Conservation (phyloP, 805 yeast species). For the Metschnikowia gruessii region DNA sequence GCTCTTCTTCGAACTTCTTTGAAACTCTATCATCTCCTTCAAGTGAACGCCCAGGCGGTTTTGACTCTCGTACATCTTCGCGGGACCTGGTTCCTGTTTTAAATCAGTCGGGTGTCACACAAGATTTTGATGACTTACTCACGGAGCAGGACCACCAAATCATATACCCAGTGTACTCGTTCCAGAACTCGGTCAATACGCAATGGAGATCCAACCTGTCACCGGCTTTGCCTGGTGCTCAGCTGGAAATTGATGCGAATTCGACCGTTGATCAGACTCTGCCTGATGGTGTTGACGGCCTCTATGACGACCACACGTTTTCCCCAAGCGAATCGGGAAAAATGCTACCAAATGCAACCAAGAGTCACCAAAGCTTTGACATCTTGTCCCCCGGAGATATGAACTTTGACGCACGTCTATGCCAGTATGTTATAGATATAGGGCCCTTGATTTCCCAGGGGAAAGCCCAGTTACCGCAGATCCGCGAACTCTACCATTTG, state of each 20-base stretch:
- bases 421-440: slow-evolving; percentile 6
- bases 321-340: not conserved
- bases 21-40: not conserved
- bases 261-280: not conserved
- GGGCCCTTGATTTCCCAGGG: slow-evolving; percentile 25
- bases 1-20: not conserved
- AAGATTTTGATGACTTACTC: slow-evolving; percentile 35
- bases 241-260: not conserved
- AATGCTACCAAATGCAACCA: slow-evolving; percentile 13
- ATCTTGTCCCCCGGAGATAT: slow-evolving; percentile 3
- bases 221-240: not conserved
- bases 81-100: not conserved
- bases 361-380: slow-evolving; percentile 1
- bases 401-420: slow-evolving; percentile 7
- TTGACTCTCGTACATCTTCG: not conserved
- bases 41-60: not conserved
- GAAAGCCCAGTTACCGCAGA: slow-evolving; percentile 25
- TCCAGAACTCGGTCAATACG: slow-evolving; percentile 13
- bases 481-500: slow-evolving; percentile 29
- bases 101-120: slow-evolving; percentile 17
- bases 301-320: not conserved
- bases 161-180: slow-evolving; percentile 38
- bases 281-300: not conserved
- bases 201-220: slow-evolving; percentile 4
- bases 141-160: slow-evolving; percentile 29